Base-by-base conservation (phyloP, 2,329 filamentous ascomycete genomes). In the Chaetomium globosum region DNA sequence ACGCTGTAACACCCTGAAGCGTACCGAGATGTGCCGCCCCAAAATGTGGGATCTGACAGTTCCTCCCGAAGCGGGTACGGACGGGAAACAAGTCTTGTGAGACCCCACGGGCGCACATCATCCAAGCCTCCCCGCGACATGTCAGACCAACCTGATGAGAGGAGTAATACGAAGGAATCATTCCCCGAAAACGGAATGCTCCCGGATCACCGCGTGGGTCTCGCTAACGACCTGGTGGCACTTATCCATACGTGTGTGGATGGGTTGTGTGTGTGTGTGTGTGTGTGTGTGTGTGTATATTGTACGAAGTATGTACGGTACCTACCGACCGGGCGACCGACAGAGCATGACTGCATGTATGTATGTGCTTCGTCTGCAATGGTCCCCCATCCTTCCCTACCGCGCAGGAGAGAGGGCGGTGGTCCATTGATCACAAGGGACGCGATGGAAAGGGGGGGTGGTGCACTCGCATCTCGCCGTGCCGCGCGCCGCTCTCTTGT, bases 21-120 rank as follows among this genome's bases (percentile, higher is more conserved):
- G 61, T 56, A 56, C 63, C 63, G 54, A 66, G 63, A 51, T 61
- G 58, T 66, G 59, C 59, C 61, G 63, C 63, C 58, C 43, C 64
- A 58, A 64, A 69, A 64, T 67, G 66, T 69, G 69, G 69, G 63
- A 70, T 68, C 67, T 70, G 70, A 71, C 69, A 69, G 55, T 65
- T 69, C 64, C 57, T 63, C 54, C 64, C 52, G 36, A 59, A 51
- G 63, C 65, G 69, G 64, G 67, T 64, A 64, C 64, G 59, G 54
- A 59, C 62, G 68, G 66, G 68, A 66, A 64, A 69, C 61, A 54
- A 30, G 61, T 65, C 52, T 67, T 64, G 65, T 64, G 65, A 67
- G 62, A 67, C 65, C 65, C 55, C 51, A 43, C 21, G 28, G 26
- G 36, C 55, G 61, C 65, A 64, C 65, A 66, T 64, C 61, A 59